A percentile compares a stretch with the other conserved stretches of the same genome.
These are phyloP conservation scores for Paramyrothecium sp. DNA, from an alignment of 2,329 filamentous ascomycete species.

Conservation along the genomic window DNA sequence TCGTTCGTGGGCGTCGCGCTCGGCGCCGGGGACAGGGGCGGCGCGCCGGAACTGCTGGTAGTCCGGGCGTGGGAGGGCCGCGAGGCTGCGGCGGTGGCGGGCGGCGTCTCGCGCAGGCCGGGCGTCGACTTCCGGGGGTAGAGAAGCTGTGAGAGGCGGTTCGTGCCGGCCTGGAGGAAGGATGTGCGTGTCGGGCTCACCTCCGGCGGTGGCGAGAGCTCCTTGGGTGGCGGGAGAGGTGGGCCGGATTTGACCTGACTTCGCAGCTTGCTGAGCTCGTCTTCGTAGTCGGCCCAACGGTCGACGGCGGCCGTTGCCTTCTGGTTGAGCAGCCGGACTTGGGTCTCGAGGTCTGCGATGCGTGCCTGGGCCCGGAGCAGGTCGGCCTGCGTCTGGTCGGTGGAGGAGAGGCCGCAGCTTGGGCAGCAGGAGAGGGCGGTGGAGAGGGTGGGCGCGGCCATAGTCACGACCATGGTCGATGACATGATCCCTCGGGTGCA, in stretches of 20 bases:
- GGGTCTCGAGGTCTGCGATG: constrained; percentile 68
- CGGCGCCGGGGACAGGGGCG: constrained; percentile 13
- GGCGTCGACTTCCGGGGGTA: constrained; percentile 45
- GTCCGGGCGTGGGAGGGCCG: constrained; percentile 7
- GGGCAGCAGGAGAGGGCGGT: constrained; percentile 42
- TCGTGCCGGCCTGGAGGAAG: constrained; percentile 44
- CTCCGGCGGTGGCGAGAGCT: constrained; percentile 13
- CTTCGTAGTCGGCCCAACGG: constrained; percentile 76
- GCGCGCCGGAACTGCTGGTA: constrained; percentile 10
- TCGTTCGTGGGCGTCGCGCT: constrained; percentile 29
- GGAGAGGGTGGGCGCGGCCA: constrained; percentile 25
- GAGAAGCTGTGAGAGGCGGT: constrained; percentile 44
- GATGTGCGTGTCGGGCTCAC: constrained; percentile 37
- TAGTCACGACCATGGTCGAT: constrained; percentile 32
- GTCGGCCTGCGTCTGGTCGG: constrained; percentile 35
- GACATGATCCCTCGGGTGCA: constrained; percentile 14
- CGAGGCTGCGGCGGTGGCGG: constrained; percentile 13
- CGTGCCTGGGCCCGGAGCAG: constrained; percentile 56
- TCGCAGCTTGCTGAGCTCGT: constrained; percentile 65
- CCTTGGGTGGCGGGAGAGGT: constrained; percentile 10
- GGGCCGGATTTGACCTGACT: constrained; percentile 25
- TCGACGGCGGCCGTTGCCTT: constrained; percentile 66
- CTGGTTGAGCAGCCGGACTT: constrained; percentile 68
- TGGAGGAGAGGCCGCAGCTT: constrained; percentile 44
- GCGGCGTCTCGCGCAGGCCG: constrained; percentile 18